Base-by-base conservation (phyloP, 345 rosid species). In the Eucalyptus tenuipes region DNA sequence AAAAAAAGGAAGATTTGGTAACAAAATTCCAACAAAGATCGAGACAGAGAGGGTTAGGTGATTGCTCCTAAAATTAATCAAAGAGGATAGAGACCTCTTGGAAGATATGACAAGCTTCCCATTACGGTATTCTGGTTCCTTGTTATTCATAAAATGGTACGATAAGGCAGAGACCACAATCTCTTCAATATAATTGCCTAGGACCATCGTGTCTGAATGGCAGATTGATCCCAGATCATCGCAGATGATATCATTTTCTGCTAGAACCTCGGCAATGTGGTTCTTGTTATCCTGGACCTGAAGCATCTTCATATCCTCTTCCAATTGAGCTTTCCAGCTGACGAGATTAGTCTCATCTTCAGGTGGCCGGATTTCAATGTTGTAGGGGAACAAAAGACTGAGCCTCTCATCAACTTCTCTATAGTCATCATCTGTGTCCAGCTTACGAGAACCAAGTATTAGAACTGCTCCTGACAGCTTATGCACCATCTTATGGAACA, bases 31-130 rank as follows among this genome's bases (percentile, higher is more conserved):
- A 18, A 48, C 87, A 86, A 86, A 42, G 14, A 45, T 29, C 86
- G 85, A 40, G 33, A 82, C 37, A 88, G 48, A 55, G 24, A 42
- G 37, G 14, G 61, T 87, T 45, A 22, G 13, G 81, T 47, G 31
- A 87, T 87, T n/a, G n/a, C 20, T 87, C 53, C 81, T 75, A 22
- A 40, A 75, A 18, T 40, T 75, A 75, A 40, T 75, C 84, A 75
- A 40, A 75, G 49, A 18, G 59, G 47, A 68, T 47, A 84, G 31
- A 82, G 88, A 95, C 99, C 99, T 96, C 92, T 94, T 88, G 86
- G 98, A 94, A 88, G 99, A 95, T 92, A 98, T 97, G 86, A 97
- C 94, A 88, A 98, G 99, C 94, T 96, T 98, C 71, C 99, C 99
- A 87, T 98, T 96, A 89, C 98, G 91, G 91, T 98, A 98, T 90